A percentile compares a stretch with the other conserved stretches of the same genome.
These are phyloP conservation scores for Trapa incisa DNA, from an alignment of 345 rosid species.

Conservation along the genomic window DNA sequence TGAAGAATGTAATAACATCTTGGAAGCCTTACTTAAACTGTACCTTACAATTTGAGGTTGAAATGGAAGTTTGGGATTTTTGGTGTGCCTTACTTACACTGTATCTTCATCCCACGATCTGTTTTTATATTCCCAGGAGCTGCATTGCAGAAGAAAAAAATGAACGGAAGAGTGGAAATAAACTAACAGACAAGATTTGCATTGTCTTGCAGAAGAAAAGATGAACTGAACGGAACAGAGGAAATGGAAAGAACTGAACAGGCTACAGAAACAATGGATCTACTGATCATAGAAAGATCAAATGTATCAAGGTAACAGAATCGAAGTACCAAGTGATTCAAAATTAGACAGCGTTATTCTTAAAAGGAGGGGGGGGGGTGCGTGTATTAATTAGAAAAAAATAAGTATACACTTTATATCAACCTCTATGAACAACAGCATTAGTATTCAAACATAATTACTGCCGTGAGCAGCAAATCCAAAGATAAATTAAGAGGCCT, in stretches of 20 bases:
- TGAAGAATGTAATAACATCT: constrained; percentile 46
- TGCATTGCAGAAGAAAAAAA: no score
- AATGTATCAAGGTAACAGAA: not conserved
- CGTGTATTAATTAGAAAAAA: no score
- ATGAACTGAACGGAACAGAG: not conserved
- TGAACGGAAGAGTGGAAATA: no score
- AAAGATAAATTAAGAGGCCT: not conserved
- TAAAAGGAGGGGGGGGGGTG: no score
- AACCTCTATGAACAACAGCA: no score
- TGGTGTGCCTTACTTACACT: constrained; percentile 27
- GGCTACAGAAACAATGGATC: not conserved
- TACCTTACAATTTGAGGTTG: constrained; percentile 27
- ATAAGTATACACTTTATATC: not conserved
- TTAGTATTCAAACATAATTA: not conserved
- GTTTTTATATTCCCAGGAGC: not conserved
- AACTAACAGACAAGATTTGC: not conserved
- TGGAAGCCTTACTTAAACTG: constrained; percentile 14
- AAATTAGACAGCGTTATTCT: no score
- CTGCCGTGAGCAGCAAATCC: not conserved
- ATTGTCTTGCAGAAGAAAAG: not conserved
- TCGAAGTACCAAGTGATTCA: not conserved
- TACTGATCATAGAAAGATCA: not conserved
- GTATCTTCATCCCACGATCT: not conserved
- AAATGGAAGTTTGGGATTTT: constrained; percentile 37
- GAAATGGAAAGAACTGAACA: not conserved